phyloP scores from a whole-genome alignment of 331 rosid genomes.

The Erythrophleum ivorense region DNA sequence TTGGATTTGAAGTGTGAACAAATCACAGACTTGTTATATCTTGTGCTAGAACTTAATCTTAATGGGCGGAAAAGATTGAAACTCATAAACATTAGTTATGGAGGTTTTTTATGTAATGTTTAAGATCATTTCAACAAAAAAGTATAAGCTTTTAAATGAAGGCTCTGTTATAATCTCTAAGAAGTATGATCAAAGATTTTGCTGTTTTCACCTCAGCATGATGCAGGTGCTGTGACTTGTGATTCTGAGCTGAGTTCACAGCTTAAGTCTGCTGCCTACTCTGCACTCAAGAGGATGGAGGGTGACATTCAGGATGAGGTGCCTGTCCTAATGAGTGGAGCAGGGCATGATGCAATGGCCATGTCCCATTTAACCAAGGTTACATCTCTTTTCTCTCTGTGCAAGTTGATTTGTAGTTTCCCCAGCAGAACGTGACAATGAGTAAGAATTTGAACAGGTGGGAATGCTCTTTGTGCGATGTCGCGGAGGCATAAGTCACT shows the following conservation, averaged over 20 bases:
- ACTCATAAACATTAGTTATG: not conserved
- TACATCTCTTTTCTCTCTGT: conserved; percentile 15
- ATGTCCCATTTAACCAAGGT: conserved; percentile 92
- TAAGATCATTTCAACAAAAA: not conserved
- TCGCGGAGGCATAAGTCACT: conserved; percentile 94
- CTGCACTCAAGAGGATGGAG: conserved; percentile 73
- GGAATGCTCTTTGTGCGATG: conserved; percentile 96
- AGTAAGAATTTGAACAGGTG: conserved; percentile 57
- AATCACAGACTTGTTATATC: not conserved
- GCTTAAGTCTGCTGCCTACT: conserved; percentile 73
- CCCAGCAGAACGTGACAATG: conserved; percentile 21
- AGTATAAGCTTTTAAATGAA: not conserved
- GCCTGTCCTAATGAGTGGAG: conserved; percentile 91
- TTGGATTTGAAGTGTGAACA: not conserved
- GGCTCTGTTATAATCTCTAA: not conserved
- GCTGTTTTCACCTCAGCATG: conserved; percentile 65
- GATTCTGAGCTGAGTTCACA: conserved; percentile 78
- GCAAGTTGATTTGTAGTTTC: not conserved
- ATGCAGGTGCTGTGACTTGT: conserved; percentile 87
- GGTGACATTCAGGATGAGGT: conserved; percentile 74
- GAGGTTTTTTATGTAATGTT: not conserved
- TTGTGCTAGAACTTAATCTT: not conserved
- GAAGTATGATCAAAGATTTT: conserved; percentile 25
- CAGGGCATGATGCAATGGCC: conserved; percentile 99
- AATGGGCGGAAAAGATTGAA: not conserved